These are phyloP conservation scores for Ceratobasidium sp. DNA, from an alignment of 1,284 basidiomycete genomes.

Conservation along the genomic window DNA sequence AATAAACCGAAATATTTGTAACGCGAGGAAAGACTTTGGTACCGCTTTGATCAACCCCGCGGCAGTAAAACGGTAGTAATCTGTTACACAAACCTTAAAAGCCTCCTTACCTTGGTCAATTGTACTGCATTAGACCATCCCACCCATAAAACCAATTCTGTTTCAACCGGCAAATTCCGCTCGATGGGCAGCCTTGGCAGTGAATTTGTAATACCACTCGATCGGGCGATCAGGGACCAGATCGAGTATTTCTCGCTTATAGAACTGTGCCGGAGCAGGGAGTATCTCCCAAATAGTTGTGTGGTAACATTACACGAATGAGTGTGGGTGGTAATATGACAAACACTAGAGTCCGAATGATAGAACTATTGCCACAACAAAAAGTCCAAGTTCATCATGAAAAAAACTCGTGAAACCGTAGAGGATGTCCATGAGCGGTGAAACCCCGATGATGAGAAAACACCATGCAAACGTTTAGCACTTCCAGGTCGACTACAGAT, in stretches of 20 bases:
- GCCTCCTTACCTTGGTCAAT: too few species aligned
- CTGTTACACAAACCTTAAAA: too few species aligned
- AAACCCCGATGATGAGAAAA: not conserved
- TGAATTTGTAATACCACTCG: not conserved
- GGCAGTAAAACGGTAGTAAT: too few species aligned
- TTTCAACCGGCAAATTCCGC: not conserved
- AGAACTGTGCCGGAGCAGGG: not conserved
- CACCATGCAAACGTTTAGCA: constrained; percentile 27
- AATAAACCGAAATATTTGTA: too few species aligned
- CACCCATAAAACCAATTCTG: too few species aligned
- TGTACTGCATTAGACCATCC: too few species aligned
- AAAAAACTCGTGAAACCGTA: constrained; percentile 15
- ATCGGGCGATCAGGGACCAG: not conserved
- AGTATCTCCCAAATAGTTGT: not conserved
- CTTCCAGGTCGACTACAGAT: constrained; percentile 46
- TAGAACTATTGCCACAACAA: constrained; percentile 5
- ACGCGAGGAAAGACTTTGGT: not conserved
- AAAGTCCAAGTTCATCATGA: constrained; percentile 28
- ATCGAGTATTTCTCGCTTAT: not conserved
- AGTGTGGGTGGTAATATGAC: not conserved
- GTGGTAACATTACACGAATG: constrained; percentile 11
- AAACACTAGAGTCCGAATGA: not conserved
- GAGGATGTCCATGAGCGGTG: not conserved
- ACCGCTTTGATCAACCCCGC: too few species aligned
- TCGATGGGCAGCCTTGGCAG: not conserved